Percentiles rank a stretch among this genome's conserved stretches.
phyloP scores from a whole-genome alignment of 345 rosid species.

The Stellera chamaejasme region DNA sequence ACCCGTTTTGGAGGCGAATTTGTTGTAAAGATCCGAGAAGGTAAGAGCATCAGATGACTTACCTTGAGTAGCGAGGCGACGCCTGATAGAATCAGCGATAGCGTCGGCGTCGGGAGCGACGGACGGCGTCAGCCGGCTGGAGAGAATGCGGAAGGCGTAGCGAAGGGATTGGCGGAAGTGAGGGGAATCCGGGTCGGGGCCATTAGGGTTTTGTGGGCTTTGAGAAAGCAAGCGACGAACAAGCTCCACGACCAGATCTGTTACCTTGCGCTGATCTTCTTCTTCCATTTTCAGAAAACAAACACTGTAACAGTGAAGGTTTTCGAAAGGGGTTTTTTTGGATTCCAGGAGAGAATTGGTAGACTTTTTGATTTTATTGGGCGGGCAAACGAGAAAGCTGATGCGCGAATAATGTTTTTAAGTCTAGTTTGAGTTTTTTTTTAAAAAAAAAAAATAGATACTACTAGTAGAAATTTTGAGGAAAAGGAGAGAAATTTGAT shows the following conservation, averaged over 20 bases:
- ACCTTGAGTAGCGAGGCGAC: slow-evolving; percentile 84
- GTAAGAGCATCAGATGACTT: slow-evolving; percentile 84
- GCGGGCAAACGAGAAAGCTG: slow-evolving; percentile 16
- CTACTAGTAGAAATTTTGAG: too few relatives aligned
- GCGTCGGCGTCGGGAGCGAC: slow-evolving; percentile 70
- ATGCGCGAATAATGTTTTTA: too few relatives aligned
- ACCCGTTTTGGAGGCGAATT: slow-evolving; percentile 78
- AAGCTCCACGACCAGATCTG: slow-evolving; percentile 81
- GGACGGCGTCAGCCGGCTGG: slow-evolving; percentile 80
- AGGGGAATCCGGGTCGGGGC: slow-evolving; percentile 35
- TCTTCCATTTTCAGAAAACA: slow-evolving; percentile 52
- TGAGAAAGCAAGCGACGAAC: slow-evolving; percentile 68
- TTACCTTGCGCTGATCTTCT: slow-evolving; percentile 63
- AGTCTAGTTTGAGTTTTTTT: too few relatives aligned
- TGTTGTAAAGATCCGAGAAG: slow-evolving; percentile 72
- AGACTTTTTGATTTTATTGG: slow-evolving; percentile 19
- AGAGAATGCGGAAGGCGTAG: slow-evolving; percentile 80
- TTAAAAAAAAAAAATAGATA: too few relatives aligned
- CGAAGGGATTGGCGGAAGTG: slow-evolving; percentile 53
- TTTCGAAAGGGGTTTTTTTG: not conserved
- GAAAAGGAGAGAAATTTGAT: too few relatives aligned
- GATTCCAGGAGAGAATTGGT: not conserved
- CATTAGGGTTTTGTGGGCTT: slow-evolving; percentile 31
- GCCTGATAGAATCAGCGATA: slow-evolving; percentile 87
- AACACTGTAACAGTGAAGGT: not conserved